Evolutionary conservation across 768 basidiomycete genomes (phyloP), one percentile per base, ranked within the genome.

Genomic region (Psilocybe sp.): DNA sequence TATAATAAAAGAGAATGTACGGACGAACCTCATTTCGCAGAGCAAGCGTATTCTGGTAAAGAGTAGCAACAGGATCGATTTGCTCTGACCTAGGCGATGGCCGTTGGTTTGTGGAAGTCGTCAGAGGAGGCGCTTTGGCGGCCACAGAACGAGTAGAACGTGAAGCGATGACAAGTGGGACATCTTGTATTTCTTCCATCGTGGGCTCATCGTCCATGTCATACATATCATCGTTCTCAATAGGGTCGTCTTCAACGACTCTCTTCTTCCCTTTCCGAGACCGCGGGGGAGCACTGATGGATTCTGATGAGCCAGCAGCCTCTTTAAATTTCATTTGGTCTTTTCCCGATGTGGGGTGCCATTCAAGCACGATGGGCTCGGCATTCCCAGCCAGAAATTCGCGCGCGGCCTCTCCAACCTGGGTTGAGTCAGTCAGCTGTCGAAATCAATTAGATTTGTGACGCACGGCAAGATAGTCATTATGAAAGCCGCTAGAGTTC

Each of bases 401-500:
- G 10, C 61, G 46, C 13, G 68, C 73, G 5, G 40, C 49, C 13
- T 63, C 55, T 4, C 75, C 75, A 46, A 70, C 55, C 76, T 78
- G 34, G 35, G 34, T 13, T 7, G 18, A 4, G 33, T 31, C 3
- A 18, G 20, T 23, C n/a, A 20, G 20, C 20, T 28, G 39, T 7
- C 9, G 16, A 2, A 23, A 40, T 31, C 15, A 23, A 20, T 13
- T 10, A 38, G 39, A 46, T 38, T 11, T 15, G 34, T 15, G 4
- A 48, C 61, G 42, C 47, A 82, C 85, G 70, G 75, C 68, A 32
- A 85, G 58, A 53, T 87, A 86, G 1, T 76, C 67, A 7, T 56
- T 69, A 37, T 77, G 76, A 62, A 68, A 87, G 9, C 80, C 78
- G n/a, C 64, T 62, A 0, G 59, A 58, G 47, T 72, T 75, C 15